Evolutionary conservation across 371 early-diverging fungal species (phyloP).

Genomic region (Mortierella sp.): DNA sequence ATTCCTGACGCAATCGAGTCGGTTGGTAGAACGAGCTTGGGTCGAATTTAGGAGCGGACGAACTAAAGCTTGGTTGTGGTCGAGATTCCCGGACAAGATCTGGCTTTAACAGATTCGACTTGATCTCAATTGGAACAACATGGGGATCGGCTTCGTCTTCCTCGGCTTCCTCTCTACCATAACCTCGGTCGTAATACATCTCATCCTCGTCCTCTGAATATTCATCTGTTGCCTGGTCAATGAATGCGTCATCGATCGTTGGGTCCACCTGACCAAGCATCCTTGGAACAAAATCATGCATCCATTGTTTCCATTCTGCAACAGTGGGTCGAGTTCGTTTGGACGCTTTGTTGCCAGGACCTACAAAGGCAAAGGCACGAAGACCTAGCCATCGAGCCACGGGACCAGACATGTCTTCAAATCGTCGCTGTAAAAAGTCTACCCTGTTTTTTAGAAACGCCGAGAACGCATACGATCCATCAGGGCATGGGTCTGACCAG

Average conservation of each 20-base stretch:
- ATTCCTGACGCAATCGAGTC: constrained; percentile 45
- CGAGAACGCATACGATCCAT: constrained; percentile 63
- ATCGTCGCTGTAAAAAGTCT: constrained; percentile 59
- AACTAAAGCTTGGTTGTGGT: neutral
- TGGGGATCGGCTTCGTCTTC: constrained; percentile 53
- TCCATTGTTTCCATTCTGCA: constrained; percentile 56
- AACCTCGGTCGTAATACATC: constrained; percentile 9
- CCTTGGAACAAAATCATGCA: constrained; percentile 42
- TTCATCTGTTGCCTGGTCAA: neutral
- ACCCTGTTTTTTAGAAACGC: constrained; percentile 63
- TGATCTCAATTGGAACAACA: constrained; percentile 44
- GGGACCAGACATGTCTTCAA: constrained; percentile 60
- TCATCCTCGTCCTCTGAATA: constrained; percentile 15
- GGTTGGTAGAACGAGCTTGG: constrained; percentile 45
- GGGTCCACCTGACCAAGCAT: constrained; percentile 43
- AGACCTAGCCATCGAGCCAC: constrained; percentile 66
- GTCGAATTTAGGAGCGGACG: constrained; percentile 34
- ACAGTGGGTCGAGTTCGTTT: constrained; percentile 32
- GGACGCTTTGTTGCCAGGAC: constrained; percentile 23
- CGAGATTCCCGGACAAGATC: no score
- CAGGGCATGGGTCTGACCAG: constrained; percentile 70
- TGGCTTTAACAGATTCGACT: neutral
- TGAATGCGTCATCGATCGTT: neutral
- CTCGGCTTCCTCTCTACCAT: constrained; percentile 22
- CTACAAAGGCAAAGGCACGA: constrained; percentile 66